A percentile compares a stretch with the other conserved stretches of the same genome.
These are phyloP conservation scores for Plasmodium coatneyi DNA, from an alignment of 169 alveolate genomes.

Conservation along the genomic window DNA sequence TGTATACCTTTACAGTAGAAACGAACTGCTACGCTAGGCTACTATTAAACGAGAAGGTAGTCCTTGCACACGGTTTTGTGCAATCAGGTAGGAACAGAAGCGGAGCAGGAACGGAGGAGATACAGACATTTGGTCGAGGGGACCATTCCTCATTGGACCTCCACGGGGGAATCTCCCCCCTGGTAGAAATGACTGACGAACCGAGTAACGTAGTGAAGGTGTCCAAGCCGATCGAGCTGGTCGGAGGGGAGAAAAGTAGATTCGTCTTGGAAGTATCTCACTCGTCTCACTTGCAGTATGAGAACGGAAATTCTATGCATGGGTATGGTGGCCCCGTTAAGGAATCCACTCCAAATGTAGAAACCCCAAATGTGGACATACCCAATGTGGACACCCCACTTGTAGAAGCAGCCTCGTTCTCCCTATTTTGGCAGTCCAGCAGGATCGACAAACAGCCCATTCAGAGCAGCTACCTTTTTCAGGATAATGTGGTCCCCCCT, in stretches of 20 bases:
- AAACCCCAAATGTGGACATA: no score
- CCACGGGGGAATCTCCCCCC: conserved; percentile 57
- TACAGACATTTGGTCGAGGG: neutral
- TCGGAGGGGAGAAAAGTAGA: conserved; percentile 89
- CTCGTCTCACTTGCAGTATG: conserved; percentile 86
- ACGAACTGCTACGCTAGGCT: conserved; percentile 23
- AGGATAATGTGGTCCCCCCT: conserved; percentile 67
- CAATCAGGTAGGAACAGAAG: neutral
- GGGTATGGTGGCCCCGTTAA: neutral
- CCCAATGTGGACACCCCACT: no score
- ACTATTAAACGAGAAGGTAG: conserved; percentile 57
- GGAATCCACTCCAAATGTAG: conserved; percentile 28
- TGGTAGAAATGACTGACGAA: conserved; percentile 76
- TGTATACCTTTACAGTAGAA: conserved; percentile 77
- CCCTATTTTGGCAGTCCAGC: conserved; percentile 82
- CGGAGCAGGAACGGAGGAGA: conserved; percentile 34
- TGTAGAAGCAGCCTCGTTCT: conserved; percentile 27
- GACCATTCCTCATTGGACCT: neutral
- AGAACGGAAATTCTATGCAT: conserved; percentile 74
- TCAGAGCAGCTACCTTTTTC: conserved; percentile 78
- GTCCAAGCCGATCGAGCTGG: conserved; percentile 85
- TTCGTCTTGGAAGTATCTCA: conserved; percentile 88
- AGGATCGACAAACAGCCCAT: conserved; percentile 75
- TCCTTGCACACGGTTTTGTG: neutral
- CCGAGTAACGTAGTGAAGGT: conserved; percentile 72